Conservation (phyloP, 1,139 yeast genomes). For the Suhomyces guaymorum region DNA sequence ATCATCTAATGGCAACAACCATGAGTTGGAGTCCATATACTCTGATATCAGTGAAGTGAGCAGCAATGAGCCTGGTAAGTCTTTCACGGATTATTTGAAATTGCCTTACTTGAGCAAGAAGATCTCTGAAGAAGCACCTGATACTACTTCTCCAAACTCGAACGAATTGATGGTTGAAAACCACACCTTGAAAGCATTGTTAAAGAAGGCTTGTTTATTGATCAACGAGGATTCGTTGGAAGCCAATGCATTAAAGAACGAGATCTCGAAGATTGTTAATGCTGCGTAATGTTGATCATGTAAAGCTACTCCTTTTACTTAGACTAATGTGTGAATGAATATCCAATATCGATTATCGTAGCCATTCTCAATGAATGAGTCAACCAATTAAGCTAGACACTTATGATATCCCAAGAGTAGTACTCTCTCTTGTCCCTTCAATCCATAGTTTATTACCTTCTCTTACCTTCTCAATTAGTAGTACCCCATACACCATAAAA, state of each 20-base stretch:
- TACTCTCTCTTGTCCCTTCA: neutral
- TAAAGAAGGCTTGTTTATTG: conserved; percentile 27
- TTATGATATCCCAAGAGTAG: too few relatives aligned
- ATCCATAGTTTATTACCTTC: too few relatives aligned
- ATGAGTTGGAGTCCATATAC: conserved; percentile 35
- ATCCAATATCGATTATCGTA: too few relatives aligned
- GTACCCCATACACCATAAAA: neutral
- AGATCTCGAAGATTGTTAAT: conserved; percentile 16
- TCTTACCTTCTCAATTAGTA: too few relatives aligned
- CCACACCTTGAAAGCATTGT: conserved; percentile 26
- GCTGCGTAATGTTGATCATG: conserved; percentile 11
- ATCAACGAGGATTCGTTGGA: conserved; percentile 22
- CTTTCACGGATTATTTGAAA: conserved; percentile 30
- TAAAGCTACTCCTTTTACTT: neutral
- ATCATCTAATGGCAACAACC: conserved; percentile 11
- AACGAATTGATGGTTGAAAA: conserved; percentile 26
- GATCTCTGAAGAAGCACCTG: conserved; percentile 17
- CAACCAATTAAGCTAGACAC: too few relatives aligned
- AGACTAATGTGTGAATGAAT: conserved; percentile 1
- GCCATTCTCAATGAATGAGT: too few relatives aligned
- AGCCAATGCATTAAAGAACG: conserved; percentile 15
- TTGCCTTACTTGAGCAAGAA: conserved; percentile 21
- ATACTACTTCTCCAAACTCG: conserved; percentile 9
- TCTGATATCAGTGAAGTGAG: conserved; percentile 28
- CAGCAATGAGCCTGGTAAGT: conserved; percentile 17